A percentile compares a stretch with the other conserved stretches of the same genome.
phyloP scores from a whole-genome alignment of 176 grass and related monocot species.

The Saccharum spontaneum region DNA sequence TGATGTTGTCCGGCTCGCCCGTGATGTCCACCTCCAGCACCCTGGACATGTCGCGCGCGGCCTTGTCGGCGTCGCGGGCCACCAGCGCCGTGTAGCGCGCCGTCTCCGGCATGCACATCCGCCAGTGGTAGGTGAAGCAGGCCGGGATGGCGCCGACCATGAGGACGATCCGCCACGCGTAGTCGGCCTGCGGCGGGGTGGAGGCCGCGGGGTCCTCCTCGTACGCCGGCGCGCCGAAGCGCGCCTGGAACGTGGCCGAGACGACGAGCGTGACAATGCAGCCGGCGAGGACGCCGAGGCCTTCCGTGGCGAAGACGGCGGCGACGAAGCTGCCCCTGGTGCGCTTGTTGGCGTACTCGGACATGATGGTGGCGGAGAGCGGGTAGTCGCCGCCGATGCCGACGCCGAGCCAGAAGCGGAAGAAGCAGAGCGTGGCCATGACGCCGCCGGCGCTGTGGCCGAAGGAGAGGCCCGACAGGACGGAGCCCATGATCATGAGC shows the following conservation, averaged over 20 bases:
- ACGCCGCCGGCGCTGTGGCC: conserved; percentile 26
- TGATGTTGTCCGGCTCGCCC: background rate
- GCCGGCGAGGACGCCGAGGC: conserved; percentile 62
- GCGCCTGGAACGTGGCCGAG: conserved; percentile 35
- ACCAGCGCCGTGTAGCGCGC: conserved; percentile 83
- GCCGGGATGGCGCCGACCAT: conserved; percentile 82
- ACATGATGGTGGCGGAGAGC: conserved; percentile 70
- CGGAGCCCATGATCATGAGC: conserved; percentile 58
- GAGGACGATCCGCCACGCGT: conserved; percentile 69
- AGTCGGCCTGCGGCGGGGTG: conserved; percentile 65
- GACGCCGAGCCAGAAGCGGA: conserved; percentile 79
- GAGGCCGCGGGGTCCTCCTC: conserved; percentile 22
- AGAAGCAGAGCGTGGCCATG: conserved; percentile 67
- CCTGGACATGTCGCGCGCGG: conserved; percentile 62
- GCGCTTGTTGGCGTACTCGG: conserved; percentile 67
- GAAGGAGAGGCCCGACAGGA: conserved; percentile 65
- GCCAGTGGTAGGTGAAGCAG: conserved; percentile 69
- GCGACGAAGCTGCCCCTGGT: conserved; percentile 61
- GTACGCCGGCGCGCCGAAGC: conserved; percentile 30
- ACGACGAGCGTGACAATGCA: conserved; percentile 47
- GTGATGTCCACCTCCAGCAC: conserved; percentile 57
- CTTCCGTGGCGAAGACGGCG: conserved; percentile 72
- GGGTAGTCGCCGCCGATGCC: conserved; percentile 83
- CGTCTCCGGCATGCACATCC: conserved; percentile 78
- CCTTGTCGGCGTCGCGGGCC: conserved; percentile 67